Base-by-base conservation (phyloP, 208 protist species). In the Trypanosoma platydactyli region DNA sequence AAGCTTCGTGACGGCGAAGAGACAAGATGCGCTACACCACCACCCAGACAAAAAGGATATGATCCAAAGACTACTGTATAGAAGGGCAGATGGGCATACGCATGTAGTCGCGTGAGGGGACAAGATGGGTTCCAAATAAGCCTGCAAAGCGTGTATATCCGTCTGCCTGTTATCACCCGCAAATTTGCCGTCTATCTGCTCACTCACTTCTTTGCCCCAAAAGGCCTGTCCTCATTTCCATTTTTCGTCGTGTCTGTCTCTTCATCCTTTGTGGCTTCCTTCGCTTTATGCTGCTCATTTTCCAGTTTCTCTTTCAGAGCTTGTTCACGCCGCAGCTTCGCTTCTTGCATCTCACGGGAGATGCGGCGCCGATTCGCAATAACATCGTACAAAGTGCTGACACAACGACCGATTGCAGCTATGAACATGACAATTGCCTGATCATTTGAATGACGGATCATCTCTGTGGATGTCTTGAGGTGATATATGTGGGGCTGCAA, bases 371-470 rank as follows among this genome's bases (percentile, higher is more conserved):
- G 83, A 60, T 96, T 94, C 20, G 91, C 72, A 54, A 94, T 90
- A 18, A 96, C 87, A 52, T 89, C 87, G 71, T 96, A 87, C 33
- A 96, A 71, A 4, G 84, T 84, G 11, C 83, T 74, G 46, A 96
- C 84, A 66, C 85, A 94, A 51, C 90, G 84, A 13, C 78, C 88
- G 60, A 89, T 83, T 45, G 87, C 80, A 13, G 87, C 90, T 45
- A 96, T 60, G 63, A 94, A 96, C 53, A 88, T 96, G 25, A 86
- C 80, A 48, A 96, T 84, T 40, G 87, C 85, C 67, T 83, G 77
- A 56, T 96, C 90, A 54, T 96, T 96, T 0, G 86, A 83, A 73
- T 89, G 80, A 13, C 86, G 85, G 25, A 94, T 88, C 90, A 96
- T 94, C 60, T 92, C 84, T 3, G 79, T 90, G 12, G 90, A 94